Conservation (phyloP, 805 yeast genomes). For the Candida namnaoensis region DNA sequence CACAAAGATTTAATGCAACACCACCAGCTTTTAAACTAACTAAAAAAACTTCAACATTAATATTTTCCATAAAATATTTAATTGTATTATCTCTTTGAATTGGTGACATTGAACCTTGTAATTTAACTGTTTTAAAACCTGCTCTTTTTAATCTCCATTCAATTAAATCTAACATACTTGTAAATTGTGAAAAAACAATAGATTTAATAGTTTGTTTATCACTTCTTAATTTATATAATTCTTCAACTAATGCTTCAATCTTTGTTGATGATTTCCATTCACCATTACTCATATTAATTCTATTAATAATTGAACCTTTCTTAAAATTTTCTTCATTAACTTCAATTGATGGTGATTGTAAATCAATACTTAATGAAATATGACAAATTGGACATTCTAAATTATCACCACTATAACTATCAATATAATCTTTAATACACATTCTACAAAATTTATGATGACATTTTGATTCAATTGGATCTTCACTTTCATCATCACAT, state of each 20-base stretch:
- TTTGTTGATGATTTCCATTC: slow-evolving; percentile 94
- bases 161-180: slow-evolving; percentile 90
- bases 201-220: slow-evolving; percentile 87
- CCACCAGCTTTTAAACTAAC: slow-evolving; percentile 98
- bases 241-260: slow-evolving; percentile 94
- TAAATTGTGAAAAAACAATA: slow-evolving; percentile 95
- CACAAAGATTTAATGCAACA: slow-evolving; percentile 92
- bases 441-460: slow-evolving; percentile 90
- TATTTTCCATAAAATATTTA: slow-evolving; percentile 84
- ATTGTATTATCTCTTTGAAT: slow-evolving; percentile 89
- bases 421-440: slow-evolving; percentile 86
- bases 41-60: slow-evolving; percentile 85
- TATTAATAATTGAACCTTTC: slow-evolving; percentile 69
- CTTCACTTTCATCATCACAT: slow-evolving; percentile 98
- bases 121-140: slow-evolving; percentile 88
- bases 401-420: slow-evolving; percentile 61
- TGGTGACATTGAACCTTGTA: slow-evolving; percentile 97
- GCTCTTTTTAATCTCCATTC: slow-evolving; percentile 95
- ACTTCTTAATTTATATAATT: slow-evolving; percentile 76
- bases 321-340: slow-evolving; percentile 46
- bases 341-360: slow-evolving; percentile 78
- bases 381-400: slow-evolving; percentile 95
- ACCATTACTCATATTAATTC: slow-evolving; percentile 72
- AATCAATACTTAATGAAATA: slow-evolving; percentile 82
- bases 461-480: slow-evolving; percentile 90